phyloP scores from a whole-genome alignment of 495 filamentous ascomycete genomes.

The Aspergillus steynii region DNA sequence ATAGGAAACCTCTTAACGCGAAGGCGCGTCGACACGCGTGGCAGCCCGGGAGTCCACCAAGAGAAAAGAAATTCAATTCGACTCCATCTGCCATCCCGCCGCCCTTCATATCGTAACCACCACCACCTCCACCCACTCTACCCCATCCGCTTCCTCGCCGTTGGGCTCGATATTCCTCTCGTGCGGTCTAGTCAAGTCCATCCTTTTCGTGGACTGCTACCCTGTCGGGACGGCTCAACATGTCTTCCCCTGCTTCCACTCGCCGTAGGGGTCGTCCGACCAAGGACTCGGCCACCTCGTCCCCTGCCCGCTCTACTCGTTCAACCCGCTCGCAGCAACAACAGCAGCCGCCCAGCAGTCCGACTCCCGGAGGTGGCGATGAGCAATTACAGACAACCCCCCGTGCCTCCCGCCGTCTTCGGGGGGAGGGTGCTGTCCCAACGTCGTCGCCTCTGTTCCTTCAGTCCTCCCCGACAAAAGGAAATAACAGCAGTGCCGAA shows the following conservation, averaged over 20 bases:
- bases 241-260: conserved; percentile 52
- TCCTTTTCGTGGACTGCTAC: conserved; percentile 2
- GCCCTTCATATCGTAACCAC: conserved; percentile 8
- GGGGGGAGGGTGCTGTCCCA: conserved; percentile 39
- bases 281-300: conserved; percentile 40
- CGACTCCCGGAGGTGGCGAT: conserved; percentile 23
- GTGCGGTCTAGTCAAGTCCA: not conserved
- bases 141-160: conserved; percentile 15
- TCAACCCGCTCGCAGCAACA: conserved; percentile 24
- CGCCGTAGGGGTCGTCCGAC: conserved; percentile 44
- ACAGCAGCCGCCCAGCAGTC: conserved; percentile 40
- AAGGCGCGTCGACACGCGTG: conserved; percentile 36
- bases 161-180: conserved; percentile 9
- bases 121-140: conserved; percentile 17
- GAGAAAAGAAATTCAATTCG: conserved; percentile 9
- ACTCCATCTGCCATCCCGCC: conserved; percentile 7
- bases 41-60: conserved; percentile 13
- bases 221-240: conserved; percentile 24
- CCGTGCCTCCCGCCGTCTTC: conserved; percentile 44
- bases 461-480: conserved; percentile 70
- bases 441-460: conserved; percentile 85
- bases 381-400: conserved; percentile 40
- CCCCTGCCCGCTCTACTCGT: conserved; percentile 41
- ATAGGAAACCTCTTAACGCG: conserved; percentile 46
- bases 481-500: conserved; percentile 55